Evolutionary conservation across 2,329 filamentous ascomycete species (phyloP).

Genomic region (Chrysoporthe austroafricana): DNA sequence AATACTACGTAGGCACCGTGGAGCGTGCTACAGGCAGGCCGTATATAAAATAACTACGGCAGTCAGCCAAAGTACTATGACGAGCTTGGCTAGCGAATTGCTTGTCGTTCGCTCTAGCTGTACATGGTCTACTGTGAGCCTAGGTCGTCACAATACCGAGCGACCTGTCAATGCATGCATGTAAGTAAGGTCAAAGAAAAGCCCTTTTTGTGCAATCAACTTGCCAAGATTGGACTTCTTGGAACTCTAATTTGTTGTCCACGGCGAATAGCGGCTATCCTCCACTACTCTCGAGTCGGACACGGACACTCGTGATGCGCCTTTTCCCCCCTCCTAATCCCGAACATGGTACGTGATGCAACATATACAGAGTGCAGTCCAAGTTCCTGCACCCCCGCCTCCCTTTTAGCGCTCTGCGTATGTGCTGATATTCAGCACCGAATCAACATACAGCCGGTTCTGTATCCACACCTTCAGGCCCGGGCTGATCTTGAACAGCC

Average conservation of each 20-base stretch:
- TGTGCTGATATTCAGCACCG: constrained; percentile 33
- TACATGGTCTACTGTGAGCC: neutral
- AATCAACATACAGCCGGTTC: constrained; percentile 35
- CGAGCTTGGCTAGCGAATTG: neutral
- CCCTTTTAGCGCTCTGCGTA: neutral
- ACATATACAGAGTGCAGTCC: neutral
- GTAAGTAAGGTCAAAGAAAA: neutral
- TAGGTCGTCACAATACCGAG: neutral
- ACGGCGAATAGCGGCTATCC: neutral
- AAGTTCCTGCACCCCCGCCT: neutral
- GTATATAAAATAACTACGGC: no score
- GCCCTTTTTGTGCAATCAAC: neutral
- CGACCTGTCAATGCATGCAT: neutral
- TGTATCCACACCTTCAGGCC: constrained; percentile 31
- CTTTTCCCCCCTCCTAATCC: neutral
- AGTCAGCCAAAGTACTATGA: no score
- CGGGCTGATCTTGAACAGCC: constrained; percentile 35
- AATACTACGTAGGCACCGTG: no score
- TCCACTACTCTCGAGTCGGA: neutral
- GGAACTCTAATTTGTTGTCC: neutral
- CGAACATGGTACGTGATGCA: neutral
- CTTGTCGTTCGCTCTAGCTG: neutral
- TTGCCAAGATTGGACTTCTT: neutral
- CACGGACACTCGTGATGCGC: neutral
- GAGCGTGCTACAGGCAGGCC: no score